phyloP scores from a whole-genome alignment of 257 asterid species.

The Scutellaria baicalensis region DNA sequence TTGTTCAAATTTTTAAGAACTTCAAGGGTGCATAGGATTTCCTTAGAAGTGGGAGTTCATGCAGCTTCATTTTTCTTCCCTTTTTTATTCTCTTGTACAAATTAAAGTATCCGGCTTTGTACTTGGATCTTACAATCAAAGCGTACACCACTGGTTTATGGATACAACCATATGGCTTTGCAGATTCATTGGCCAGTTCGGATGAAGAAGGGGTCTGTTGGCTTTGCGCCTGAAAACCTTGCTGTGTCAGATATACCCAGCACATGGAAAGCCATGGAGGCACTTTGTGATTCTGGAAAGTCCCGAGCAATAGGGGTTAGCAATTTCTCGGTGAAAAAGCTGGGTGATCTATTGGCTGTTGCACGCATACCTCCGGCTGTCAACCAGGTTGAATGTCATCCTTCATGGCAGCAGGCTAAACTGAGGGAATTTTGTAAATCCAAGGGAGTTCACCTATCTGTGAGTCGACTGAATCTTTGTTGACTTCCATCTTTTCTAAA shows the following conservation, averaged over 20 bases:
- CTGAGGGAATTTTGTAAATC: slow-evolving; percentile 53
- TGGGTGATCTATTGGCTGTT: slow-evolving; percentile 42
- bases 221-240: slow-evolving; percentile 47
- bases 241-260: slow-evolving; percentile 45
- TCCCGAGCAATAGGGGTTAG: slow-evolving; percentile 72
- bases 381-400: slow-evolving; percentile 83
- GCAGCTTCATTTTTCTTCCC: not conserved
- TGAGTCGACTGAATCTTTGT: slow-evolving; percentile 30
- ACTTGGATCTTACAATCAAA: not conserved
- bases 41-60: not conserved
- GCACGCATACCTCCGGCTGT: slow-evolving; percentile 78
- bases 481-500: not conserved
- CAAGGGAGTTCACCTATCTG: slow-evolving; percentile 75
- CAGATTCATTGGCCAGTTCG: slow-evolving; percentile 83
- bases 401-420: slow-evolving; percentile 65
- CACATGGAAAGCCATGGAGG: slow-evolving; percentile 87
- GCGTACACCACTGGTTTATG: not conserved
- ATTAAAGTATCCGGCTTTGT: no score
- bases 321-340: slow-evolving; percentile 65
- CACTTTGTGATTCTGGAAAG: slow-evolving; percentile 59
- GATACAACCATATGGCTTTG: not conserved
- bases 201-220: slow-evolving; percentile 40
- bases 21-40: not conserved
- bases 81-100: not conserved
- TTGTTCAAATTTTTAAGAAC: not conserved